Conservation (phyloP, 1,139 yeast species). For the Kodamaea ohmeri region DNA sequence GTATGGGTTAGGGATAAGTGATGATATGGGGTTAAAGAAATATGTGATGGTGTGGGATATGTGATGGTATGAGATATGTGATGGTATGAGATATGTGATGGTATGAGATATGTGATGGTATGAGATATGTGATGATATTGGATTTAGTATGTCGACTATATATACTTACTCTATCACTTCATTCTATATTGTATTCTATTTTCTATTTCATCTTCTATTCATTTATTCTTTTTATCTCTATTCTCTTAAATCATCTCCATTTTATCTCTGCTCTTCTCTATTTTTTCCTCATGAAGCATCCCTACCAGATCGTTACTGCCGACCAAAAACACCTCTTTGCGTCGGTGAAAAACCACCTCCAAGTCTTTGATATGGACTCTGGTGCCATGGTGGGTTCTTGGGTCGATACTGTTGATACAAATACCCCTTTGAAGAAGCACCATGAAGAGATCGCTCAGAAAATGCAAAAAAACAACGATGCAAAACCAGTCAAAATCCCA, state of each 20-base stretch:
- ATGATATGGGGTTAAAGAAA: too few relatives aligned
- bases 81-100: too few relatives aligned
- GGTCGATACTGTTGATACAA: conserved; percentile 52
- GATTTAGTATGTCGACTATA: too few relatives aligned
- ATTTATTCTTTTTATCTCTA: background rate
- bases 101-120: too few relatives aligned
- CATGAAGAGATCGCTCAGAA: conserved; percentile 40
- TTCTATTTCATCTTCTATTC: too few relatives aligned
- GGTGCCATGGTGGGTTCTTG: conserved; percentile 49
- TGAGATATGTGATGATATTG: too few relatives aligned
- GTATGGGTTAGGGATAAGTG: too few relatives aligned
- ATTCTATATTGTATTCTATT: too few relatives aligned
- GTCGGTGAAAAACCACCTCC: conserved; percentile 55
- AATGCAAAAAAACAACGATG: conserved; percentile 5
- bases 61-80: too few relatives aligned
- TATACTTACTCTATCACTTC: too few relatives aligned
- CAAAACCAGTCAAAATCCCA: conserved; percentile 21
- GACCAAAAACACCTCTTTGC: conserved; percentile 52
- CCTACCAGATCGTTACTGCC: conserved; percentile 55
- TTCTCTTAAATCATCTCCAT: background rate
- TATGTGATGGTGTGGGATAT: too few relatives aligned
- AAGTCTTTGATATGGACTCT: conserved; percentile 41
- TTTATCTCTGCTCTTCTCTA: background rate
- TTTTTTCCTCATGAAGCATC: conserved; percentile 51
- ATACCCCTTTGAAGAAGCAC: conserved; percentile 41